phyloP scores from a whole-genome alignment of 495 filamentous ascomycete species.

The Collariella sp. region DNA sequence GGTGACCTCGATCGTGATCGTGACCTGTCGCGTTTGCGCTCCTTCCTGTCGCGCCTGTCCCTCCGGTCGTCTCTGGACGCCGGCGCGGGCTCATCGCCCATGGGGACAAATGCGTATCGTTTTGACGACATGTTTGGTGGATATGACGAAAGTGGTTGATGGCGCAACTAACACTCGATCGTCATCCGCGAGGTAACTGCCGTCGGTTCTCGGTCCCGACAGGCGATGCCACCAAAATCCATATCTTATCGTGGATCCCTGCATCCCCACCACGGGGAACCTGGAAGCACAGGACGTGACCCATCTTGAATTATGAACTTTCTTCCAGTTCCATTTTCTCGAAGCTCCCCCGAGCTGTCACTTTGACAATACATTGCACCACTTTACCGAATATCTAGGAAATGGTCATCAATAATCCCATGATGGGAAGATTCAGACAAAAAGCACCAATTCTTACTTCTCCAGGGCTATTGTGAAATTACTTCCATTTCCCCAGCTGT shows the following conservation, averaged over 20 bases:
- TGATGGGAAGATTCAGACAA: no score
- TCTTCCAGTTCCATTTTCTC: no score
- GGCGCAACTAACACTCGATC: neutral
- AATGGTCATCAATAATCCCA: no score
- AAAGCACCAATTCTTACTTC: no score
- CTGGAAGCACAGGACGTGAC: no score
- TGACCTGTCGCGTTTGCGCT: slow-evolving; percentile 41
- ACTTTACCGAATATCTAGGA: no score
- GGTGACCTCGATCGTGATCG: slow-evolving; percentile 30
- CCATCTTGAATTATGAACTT: no score
- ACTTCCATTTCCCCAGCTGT: no score
- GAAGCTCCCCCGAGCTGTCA: no score
- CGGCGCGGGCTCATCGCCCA: slow-evolving; percentile 63
- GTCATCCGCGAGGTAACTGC: neutral
- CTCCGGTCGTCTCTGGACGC: slow-evolving; percentile 45
- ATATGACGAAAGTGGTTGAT: neutral
- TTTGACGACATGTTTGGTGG: slow-evolving; percentile 43
- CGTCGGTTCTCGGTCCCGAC: no score
- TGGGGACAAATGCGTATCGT: slow-evolving; percentile 72
- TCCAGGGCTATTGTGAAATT: no score
- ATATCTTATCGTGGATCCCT: slow-evolving; percentile 25
- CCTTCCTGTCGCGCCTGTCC: slow-evolving; percentile 46
- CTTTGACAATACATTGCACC: no score
- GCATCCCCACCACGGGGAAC: neutral
- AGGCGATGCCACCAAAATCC: slow-evolving; percentile 7